Conservation (phyloP, 1,284 basidiomycete genomes). For the Melampsora americana region DNA sequence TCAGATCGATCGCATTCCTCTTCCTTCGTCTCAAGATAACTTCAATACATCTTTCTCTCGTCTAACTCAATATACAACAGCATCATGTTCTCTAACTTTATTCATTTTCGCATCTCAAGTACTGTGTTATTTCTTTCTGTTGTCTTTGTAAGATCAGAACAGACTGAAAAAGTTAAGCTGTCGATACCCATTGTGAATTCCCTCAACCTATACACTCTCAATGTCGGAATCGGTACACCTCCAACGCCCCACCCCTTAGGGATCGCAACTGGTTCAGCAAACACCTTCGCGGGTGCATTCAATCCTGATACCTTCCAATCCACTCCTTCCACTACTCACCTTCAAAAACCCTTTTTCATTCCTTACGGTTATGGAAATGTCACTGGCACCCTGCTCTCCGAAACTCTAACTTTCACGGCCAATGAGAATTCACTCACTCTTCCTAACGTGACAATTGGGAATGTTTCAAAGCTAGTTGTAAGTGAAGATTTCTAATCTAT, state of each 20-base stretch:
- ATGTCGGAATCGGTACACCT: slow-evolving; percentile 40
- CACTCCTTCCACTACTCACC: slow-evolving; percentile 22
- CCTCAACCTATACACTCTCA: slow-evolving; percentile 35
- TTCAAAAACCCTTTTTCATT: slow-evolving; percentile 36
- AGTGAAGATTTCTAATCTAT: neutral
- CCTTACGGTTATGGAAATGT: slow-evolving; percentile 43
- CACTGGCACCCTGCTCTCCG: slow-evolving; percentile 32
- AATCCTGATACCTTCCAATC: slow-evolving; percentile 24
- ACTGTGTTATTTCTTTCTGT: slow-evolving; percentile 11
- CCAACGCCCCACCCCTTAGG: slow-evolving; percentile 37
- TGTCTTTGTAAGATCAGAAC: neutral
- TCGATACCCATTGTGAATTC: slow-evolving; percentile 35
- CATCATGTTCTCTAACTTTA: neutral
- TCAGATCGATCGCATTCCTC: slow-evolving; percentile 3
- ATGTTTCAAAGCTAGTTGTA: slow-evolving; percentile 42
- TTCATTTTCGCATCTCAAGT: neutral
- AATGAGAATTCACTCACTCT: slow-evolving; percentile 23
- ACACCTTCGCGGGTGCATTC: slow-evolving; percentile 32
- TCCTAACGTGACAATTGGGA: slow-evolving; percentile 33
- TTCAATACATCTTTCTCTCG: neutral
- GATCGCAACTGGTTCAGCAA: slow-evolving; percentile 42
- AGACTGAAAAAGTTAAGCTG: slow-evolving; percentile 39
- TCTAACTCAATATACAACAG: neutral
- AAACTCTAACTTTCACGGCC: slow-evolving; percentile 32
- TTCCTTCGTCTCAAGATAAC: neutral